Evolutionary conservation across 306 rosid genomes (phyloP), one percentile per base, ranked within the genome.

Genomic region (Vicia faba): DNA sequence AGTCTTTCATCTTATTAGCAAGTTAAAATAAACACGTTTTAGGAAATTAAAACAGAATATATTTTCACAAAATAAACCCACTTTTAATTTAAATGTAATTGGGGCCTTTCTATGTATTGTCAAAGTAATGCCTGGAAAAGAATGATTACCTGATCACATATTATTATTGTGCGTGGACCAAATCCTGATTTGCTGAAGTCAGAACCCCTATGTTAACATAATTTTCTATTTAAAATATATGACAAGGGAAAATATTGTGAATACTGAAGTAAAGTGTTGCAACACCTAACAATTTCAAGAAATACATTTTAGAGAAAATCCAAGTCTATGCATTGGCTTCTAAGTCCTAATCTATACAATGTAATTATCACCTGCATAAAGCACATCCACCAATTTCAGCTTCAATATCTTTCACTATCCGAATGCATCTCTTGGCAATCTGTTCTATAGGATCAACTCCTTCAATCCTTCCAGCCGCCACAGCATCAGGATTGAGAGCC

Each of bases 141-240:
- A 50, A 23, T 35, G 70, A 49, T 48, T 72, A 89, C 98, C 98
- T 92, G 99, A 85, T 93, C 99, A 67, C 99, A 93, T 43, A 93
- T 87, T 80, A 93, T 90, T 80, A 93, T 88, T 54, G 99, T 93
- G 56, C 96, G 96, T 8, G 99, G 99, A 58, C 99, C 99, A 81
- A 93, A 93, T 39, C 99, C 99, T 56, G 99, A 90, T 88, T 70
- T 88, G 86, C 97, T 93, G 84, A 93, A 93, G 80, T 90, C 99
- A 82, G 81, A 84, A 31, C 86, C 87, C 66, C 99, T 93, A 79
- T 71, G 75, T 26, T 58, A 18, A 71, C 71, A 74, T 75, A 69
- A 40, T 43, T n/a, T n/a, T 64, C 56, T 25, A 14, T 58, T 71
- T 59, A 61, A 50, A 70, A 74, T 51, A 58, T 71, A 51, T 19